Base-by-base conservation (phyloP, 2,329 filamentous ascomycete genomes). In the Colletotrichum incanum region DNA sequence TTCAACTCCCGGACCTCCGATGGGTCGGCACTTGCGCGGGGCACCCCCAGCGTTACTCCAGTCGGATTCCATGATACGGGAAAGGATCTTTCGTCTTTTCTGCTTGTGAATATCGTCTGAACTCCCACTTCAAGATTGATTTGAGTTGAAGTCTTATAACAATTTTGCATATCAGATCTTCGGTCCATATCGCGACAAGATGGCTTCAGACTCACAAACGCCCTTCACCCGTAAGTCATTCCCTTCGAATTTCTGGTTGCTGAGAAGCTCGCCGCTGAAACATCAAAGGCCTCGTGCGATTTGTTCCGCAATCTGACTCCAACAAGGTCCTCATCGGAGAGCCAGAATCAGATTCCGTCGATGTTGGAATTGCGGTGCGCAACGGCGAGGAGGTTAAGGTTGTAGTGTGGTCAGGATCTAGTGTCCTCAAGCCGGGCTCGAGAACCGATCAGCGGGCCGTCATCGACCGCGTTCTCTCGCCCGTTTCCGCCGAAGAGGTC, bases 281-380 rank as follows among this genome's bases (percentile, higher is more conserved):
- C 4, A 0, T 1, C 14, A 34, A 37, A 90, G 89, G 89, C 78
- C 85, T 91, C 70, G 88, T 91, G 75, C 88, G 89, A 64, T 91
- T 91, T 76, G 78, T 87, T 23, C 87, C 89, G 65, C 87, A 86
- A 76, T 86, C 84, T 6, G 84, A 87, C 59, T 78, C 82, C 47
- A 79, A 81, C 71, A 85, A 85, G 73, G 78, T 89, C 65, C 80
- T 89, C 59, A 87, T 91, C 75, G 89, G 89, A 43, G 85, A 91
- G 76, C 89, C 89, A 2, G 80, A 84, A 43, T 85, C 89, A 72
- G 78, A 82, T 28, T 78, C 84, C 12, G 73, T 90, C 41, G 89
- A 92, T 76, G 86, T 92, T 55, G 90, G 90, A 55, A 78, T 85
- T 34, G 89, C 89, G 20, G 79, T 91, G 37, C 85, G 86, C 73